Percentiles rank a stretch among this genome's conserved stretches.
Conservation (phyloP, 2,329 filamentous ascomycete genomes). For the Cladosporium colombiae region DNA sequence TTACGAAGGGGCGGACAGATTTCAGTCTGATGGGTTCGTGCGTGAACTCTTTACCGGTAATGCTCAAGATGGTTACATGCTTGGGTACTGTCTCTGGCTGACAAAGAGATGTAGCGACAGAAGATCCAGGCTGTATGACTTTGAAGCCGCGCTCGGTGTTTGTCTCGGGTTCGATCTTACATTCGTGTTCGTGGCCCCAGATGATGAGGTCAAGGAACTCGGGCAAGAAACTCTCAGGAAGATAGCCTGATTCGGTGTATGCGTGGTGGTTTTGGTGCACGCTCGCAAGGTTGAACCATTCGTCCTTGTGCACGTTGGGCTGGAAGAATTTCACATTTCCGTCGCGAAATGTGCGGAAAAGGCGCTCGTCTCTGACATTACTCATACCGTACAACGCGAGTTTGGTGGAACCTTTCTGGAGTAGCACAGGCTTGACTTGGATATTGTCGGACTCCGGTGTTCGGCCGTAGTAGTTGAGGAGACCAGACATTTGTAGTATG, state of each 20-base stretch:
- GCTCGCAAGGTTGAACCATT: constrained; percentile 95
- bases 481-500: constrained; percentile 82
- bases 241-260: constrained; percentile 87
- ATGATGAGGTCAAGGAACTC: constrained; percentile 88
- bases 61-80: constrained; percentile 80
- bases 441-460: constrained; percentile 93
- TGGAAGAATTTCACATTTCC: constrained; percentile 92
- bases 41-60: constrained; percentile 80
- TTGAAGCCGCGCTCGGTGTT: constrained; percentile 90
- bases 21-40: constrained; percentile 81
- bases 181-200: constrained; percentile 98
- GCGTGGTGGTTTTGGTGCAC: constrained; percentile 97
- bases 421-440: constrained; percentile 81
- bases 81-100: constrained; percentile 89
- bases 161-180: constrained; percentile 76
- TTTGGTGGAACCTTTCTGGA: constrained; percentile 93
- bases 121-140: constrained; percentile 97
- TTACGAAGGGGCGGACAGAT: constrained; percentile 86
- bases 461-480: constrained; percentile 95
- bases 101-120: constrained; percentile 88
- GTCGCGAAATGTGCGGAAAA: constrained; percentile 91
- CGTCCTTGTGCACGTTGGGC: constrained; percentile 73
- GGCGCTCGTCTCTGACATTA: constrained; percentile 91
- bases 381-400: constrained; percentile 91
- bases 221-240: constrained; percentile 90